These are phyloP conservation scores for Colletotrichum sp. DNA, from an alignment of 2,329 filamentous ascomycete genomes.

Conservation along the genomic window DNA sequence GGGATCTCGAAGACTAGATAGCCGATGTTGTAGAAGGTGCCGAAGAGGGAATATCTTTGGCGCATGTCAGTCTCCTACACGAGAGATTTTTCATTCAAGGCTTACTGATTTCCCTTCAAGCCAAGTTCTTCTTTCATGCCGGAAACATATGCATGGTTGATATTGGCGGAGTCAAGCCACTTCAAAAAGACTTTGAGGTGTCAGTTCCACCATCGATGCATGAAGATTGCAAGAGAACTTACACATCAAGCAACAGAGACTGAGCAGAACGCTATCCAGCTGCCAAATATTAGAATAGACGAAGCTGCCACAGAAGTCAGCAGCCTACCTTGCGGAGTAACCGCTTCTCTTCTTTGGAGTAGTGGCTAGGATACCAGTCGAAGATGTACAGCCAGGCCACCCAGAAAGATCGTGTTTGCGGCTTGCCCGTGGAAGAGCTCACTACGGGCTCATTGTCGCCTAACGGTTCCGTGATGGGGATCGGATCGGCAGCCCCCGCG, in stretches of 20 bases:
- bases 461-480: neutral
- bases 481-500: neutral
- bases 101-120: constrained; percentile 32
- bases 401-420: constrained; percentile 17
- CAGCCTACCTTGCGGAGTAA: constrained; percentile 3
- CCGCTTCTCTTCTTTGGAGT: constrained; percentile 29
- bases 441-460: constrained; percentile 1
- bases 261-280: constrained; percentile 31
- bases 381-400: constrained; percentile 28
- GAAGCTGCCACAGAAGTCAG: neutral
- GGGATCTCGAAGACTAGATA: constrained; percentile 23
- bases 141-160: constrained; percentile 38
- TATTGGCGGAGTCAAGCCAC: constrained; percentile 32
- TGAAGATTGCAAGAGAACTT: neutral
- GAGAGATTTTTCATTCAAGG: too few species aligned
- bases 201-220: neutral
- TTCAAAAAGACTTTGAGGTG: constrained; percentile 25
- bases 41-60: constrained; percentile 15
- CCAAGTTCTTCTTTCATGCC: constrained; percentile 40
- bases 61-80: neutral
- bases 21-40: constrained; percentile 18
- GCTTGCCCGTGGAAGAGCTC: constrained; percentile 24
- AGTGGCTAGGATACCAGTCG: constrained; percentile 34
- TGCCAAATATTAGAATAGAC: constrained; percentile 17
- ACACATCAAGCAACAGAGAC: constrained; percentile 19